Conservation (phyloP, 768 basidiomycete genomes). For the Mycena chlorophos region DNA sequence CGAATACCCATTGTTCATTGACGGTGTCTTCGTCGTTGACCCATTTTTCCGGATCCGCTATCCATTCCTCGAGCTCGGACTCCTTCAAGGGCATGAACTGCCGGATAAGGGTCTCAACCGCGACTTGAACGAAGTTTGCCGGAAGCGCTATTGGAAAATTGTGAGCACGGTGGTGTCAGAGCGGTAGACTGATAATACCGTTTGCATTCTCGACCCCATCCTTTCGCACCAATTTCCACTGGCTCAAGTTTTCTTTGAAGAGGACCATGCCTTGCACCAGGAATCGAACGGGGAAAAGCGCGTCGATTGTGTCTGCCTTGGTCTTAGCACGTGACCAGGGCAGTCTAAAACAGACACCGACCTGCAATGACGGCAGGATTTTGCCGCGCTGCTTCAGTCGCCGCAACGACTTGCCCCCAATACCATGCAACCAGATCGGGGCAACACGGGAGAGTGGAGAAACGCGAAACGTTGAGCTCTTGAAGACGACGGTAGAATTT, state of each 20-base stretch:
- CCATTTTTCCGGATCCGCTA: constrained; percentile 93
- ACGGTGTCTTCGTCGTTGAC: constrained; percentile 86
- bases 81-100: constrained; percentile 84
- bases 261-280: constrained; percentile 84
- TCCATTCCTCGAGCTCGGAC: constrained; percentile 80
- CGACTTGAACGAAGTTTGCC: constrained; percentile 69
- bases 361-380: constrained; percentile 59
- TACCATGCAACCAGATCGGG: constrained; percentile 73
- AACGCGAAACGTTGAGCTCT: constrained; percentile 56
- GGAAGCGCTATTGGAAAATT: constrained; percentile 50
- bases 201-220: constrained; percentile 60
- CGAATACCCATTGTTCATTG: constrained; percentile 90
- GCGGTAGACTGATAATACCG: constrained; percentile 38
- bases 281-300: constrained; percentile 74
- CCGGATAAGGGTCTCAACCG: constrained; percentile 74
- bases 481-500: constrained; percentile 81
- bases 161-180: constrained; percentile 1
- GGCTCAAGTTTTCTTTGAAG: constrained; percentile 79
- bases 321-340: not conserved
- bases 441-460: constrained; percentile 63
- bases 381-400: constrained; percentile 40
- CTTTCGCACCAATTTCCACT: constrained; percentile 69
- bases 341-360: constrained; percentile 26
- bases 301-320: constrained; percentile 57
- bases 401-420: constrained; percentile 77